A percentile compares a stretch with the other conserved stretches of the same genome.
Evolutionary conservation across 225 moss, liverwort and hornwort species (phyloP).

Genomic region (Pseudoscleropodium purum): DNA sequence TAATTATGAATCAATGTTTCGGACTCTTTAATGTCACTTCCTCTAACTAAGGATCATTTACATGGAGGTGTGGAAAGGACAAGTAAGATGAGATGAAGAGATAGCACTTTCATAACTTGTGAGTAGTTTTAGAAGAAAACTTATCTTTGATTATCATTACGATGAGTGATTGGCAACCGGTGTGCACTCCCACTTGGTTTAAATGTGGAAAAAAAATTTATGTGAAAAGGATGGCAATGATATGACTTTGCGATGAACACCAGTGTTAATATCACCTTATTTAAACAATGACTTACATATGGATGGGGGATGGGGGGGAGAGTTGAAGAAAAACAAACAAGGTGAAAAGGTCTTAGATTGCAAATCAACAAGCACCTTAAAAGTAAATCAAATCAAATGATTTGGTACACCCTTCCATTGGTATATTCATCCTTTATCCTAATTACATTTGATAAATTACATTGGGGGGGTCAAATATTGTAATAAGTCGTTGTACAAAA

Average conservation of each 20-base stretch:
- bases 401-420: not conserved
- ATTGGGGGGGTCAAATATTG: fast-evolving
- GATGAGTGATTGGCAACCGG: not conserved
- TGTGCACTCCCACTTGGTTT: fast-evolving
- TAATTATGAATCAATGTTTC: not conserved
- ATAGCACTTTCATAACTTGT: fast-evolving
- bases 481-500: not conserved
- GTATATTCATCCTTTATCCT: not conserved
- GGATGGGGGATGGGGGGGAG: fast-evolving
- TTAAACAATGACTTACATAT: not conserved
- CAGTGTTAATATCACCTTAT: too few relatives aligned
- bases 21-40: not conserved
- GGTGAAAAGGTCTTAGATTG: fast-evolving
- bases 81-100: not conserved
- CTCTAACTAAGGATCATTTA: too few relatives aligned
- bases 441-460: not conserved
- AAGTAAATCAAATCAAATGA: not conserved
- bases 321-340: not conserved
- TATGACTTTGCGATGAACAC: not conserved
- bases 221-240: too few relatives aligned
- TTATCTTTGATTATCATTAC: not conserved
- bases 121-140: not conserved
- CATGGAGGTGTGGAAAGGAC: not conserved
- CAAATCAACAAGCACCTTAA: not conserved
- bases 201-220: not conserved